A percentile compares a stretch with the other conserved stretches of the same genome.
Conservation (phyloP, 2,329 filamentous ascomycete species). For the Westerdykella aurantiaca region DNA sequence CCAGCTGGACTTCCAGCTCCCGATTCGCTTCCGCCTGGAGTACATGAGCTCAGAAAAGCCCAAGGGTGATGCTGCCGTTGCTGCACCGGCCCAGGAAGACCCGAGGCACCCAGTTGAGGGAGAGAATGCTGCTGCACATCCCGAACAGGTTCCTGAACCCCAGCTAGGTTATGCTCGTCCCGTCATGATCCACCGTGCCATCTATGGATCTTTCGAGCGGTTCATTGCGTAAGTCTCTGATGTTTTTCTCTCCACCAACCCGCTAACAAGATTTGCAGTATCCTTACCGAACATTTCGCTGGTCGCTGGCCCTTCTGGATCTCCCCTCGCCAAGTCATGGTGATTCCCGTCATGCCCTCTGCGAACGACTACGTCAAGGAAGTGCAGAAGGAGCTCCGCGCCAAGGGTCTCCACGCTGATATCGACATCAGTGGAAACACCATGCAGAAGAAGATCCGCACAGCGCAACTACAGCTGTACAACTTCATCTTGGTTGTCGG, state of each 20-base stretch:
- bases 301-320: conserved; percentile 91
- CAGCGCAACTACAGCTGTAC: conserved; percentile 72
- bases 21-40: conserved; percentile 79
- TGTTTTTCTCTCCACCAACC: neutral
- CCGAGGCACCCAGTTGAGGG: conserved; percentile 34
- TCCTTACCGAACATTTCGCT: conserved; percentile 76
- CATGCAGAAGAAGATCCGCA: conserved; percentile 84
- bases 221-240: conserved; percentile 51
- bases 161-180: conserved; percentile 61
- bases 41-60: conserved; percentile 67
- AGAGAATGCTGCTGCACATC: conserved; percentile 47
- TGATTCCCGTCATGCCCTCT: conserved; percentile 70
- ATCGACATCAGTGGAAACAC: conserved; percentile 70
- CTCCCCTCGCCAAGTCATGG: conserved; percentile 72
- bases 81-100: conserved; percentile 39
- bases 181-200: conserved; percentile 82
- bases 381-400: conserved; percentile 62
- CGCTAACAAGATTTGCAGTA: conserved; percentile 34
- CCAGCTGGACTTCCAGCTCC: conserved; percentile 85
- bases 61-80: conserved; percentile 28
- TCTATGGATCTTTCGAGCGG: conserved; percentile 64
- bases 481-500: conserved; percentile 75
- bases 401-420: conserved; percentile 64
- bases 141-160: conserved; percentile 23
- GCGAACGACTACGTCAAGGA: conserved; percentile 68